Evolutionary conservation across 148 eudicot species (phyloP).

Genomic region (Fagopyrum homotropicum): DNA sequence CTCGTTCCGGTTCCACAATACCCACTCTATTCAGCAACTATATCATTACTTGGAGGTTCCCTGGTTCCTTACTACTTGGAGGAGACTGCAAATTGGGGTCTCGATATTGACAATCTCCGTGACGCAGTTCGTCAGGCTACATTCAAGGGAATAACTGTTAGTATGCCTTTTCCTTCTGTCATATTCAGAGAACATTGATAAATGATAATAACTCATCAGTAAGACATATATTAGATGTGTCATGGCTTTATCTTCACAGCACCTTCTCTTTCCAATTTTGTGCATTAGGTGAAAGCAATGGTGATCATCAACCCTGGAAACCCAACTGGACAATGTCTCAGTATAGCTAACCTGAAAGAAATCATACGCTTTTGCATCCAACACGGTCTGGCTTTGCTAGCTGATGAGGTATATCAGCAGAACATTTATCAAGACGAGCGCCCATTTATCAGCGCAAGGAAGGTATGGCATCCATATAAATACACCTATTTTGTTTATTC

Average conservation of each 20-base stretch:
- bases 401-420: slow-evolving; percentile 97
- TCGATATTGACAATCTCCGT: slow-evolving; percentile 74
- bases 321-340: slow-evolving; percentile 98
- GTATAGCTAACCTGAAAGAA: slow-evolving; percentile 67
- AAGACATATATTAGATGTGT: neutral
- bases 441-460: slow-evolving; percentile 83
- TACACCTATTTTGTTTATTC: neutral
- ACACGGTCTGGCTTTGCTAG: slow-evolving; percentile 75
- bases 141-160: slow-evolving; percentile 81
- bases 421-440: slow-evolving; percentile 98
- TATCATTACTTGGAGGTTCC: slow-evolving; percentile 81
- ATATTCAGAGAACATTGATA: neutral
- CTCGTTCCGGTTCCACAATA: slow-evolving; percentile 98
- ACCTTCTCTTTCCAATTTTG: neutral
- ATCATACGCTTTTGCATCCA: slow-evolving; percentile 68
- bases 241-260: neutral
- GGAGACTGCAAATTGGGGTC: slow-evolving; percentile 98
- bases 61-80: slow-evolving; percentile 96
- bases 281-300: slow-evolving; percentile 83
- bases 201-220: neutral
- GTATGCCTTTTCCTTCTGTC: slow-evolving; percentile 20
- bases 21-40: slow-evolving; percentile 96
- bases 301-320: slow-evolving; percentile 99
- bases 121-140: slow-evolving; percentile 68
- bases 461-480: slow-evolving; percentile 35